Evolutionary conservation across 169 alveolate species (phyloP).

Genomic region (Cystoisospora suis): DNA sequence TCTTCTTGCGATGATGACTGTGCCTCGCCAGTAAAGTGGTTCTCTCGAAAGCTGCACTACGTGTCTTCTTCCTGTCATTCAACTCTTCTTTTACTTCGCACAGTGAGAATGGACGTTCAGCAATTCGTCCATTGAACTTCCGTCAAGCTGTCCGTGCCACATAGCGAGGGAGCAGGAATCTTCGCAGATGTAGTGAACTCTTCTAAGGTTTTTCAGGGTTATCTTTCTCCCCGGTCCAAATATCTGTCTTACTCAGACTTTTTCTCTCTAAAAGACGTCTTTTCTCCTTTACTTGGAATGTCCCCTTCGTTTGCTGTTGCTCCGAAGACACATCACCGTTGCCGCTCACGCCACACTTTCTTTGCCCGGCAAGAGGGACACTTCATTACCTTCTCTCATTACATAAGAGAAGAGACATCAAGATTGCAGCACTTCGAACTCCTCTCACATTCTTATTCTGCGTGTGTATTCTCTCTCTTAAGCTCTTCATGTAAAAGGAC

Average conservation of each 20-base stretch:
- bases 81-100: constrained; percentile 21
- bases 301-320: not conserved
- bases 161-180: too few relatives aligned
- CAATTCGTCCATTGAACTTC: not conserved
- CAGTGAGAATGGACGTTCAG: not conserved
- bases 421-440: too few relatives aligned
- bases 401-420: not conserved
- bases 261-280: too few relatives aligned
- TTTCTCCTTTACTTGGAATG: not conserved
- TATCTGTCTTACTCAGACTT: too few relatives aligned
- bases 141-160: not conserved
- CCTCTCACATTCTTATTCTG: too few relatives aligned
- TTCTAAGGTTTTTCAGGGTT: too few relatives aligned
- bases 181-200: too few relatives aligned
- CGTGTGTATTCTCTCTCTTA: too few relatives aligned
- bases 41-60: not conserved
- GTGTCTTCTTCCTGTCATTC: too few relatives aligned
- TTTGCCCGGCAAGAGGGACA: not conserved
- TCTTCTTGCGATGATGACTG: not conserved
- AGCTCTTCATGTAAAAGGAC: too few relatives aligned
- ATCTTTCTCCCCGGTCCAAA: too few relatives aligned
- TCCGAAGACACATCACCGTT: not conserved
- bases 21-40: not conserved
- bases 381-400: not conserved
- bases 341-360: not conserved